These are phyloP conservation scores for Penicillium sp. DNA, from an alignment of 2,329 filamentous ascomycete species.

Conservation along the genomic window DNA sequence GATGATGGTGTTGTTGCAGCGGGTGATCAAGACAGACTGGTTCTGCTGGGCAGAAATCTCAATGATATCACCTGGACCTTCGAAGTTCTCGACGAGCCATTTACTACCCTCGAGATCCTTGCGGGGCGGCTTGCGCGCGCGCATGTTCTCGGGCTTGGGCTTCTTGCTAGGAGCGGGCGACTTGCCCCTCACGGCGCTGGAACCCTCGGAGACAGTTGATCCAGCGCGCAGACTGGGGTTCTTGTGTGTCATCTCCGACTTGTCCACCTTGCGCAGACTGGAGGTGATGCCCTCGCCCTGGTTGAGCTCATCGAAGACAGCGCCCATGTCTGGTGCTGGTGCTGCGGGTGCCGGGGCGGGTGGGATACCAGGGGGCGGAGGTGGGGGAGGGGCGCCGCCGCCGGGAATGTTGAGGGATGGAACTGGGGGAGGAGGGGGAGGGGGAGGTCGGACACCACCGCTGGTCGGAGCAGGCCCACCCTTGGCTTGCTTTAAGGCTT, in stretches of 20 bases:
- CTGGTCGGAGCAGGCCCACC: conserved; percentile 39
- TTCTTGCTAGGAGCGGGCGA: conserved; percentile 86
- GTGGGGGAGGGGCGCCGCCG: conserved; percentile 63
- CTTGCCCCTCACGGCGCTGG: conserved; percentile 58
- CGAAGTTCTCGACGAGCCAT: conserved; percentile 95
- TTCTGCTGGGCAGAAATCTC: conserved; percentile 78
- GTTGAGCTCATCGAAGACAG: conserved; percentile 91
- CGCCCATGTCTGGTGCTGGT: conserved; percentile 65
- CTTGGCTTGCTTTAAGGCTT: conserved; percentile 63
- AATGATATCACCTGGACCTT: conserved; percentile 70
- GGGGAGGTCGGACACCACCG: conserved; percentile 42
- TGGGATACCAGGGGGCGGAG: conserved; percentile 65
- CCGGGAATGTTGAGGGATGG: conserved; percentile 51
- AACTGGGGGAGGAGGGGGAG: conserved; percentile 53
- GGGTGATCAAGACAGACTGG: conserved; percentile 88
- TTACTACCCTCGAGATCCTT: conserved; percentile 85
- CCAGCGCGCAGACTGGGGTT: conserved; percentile 80
- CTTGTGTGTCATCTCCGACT: conserved; percentile 97
- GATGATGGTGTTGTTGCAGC: conserved; percentile 87
- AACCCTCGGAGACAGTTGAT: conserved; percentile 65
- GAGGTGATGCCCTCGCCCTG: conserved; percentile 84
- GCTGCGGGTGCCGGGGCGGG: conserved; percentile 49
- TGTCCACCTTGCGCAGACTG: conserved; percentile 87
- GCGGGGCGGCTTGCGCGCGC: conserved; percentile 74
- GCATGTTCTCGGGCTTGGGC: conserved; percentile 82